Evolutionary conservation across 768 basidiomycete species (phyloP), one percentile per base, ranked within the genome.

Genomic region (Pleurotus giganteus): DNA sequence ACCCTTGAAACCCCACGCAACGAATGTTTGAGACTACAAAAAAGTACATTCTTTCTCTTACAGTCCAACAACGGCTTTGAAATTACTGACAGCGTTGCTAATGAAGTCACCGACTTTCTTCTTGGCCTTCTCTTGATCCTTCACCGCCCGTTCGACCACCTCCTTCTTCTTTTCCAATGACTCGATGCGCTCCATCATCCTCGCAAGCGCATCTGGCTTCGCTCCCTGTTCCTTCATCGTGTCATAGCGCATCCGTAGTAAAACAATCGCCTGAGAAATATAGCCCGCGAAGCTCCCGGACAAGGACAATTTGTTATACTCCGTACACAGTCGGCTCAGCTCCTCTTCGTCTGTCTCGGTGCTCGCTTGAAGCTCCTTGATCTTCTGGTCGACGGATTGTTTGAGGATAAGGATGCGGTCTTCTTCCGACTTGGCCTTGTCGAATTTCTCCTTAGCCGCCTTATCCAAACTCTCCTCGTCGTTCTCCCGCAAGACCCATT

Each of bases 171-270:
- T 45, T 21, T 49, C 37, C 23, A 54, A 43, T 8, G 54, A 41
- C 26, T 34, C 53, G 15, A 60, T 57, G 7, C 57, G 46, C 26
- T 55, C 46, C 8, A 46, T 44, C 45, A 60, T 57, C 42, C 47
- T n/a, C 17, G 42, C 7, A 27, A 55, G 27, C n/a, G 57, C 29
- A 15, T 57, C 57, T 1, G 39, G 28, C 29, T 49, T 47, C 15
- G 57, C 46, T 8, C 56, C 53, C 6, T 53, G 44, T 21, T 52
- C 41, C 37, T 39, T 51, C 59, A 60, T 51, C 53, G 52, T 42
- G 23, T 54, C 52, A 28, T 49, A 26, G 23, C 53, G 45, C 28
- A 54, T 29, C 53, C 29, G 47, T 23, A 60, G 32, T 45, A 60
- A 23, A n/a, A 12, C 24, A 39, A 60, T 58, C 26, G 53, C 57